Evolutionary conservation across 2,329 filamentous ascomycete species (phyloP), one percentile per base, ranked within the genome.

Genomic region (Stemphylium beticola): DNA sequence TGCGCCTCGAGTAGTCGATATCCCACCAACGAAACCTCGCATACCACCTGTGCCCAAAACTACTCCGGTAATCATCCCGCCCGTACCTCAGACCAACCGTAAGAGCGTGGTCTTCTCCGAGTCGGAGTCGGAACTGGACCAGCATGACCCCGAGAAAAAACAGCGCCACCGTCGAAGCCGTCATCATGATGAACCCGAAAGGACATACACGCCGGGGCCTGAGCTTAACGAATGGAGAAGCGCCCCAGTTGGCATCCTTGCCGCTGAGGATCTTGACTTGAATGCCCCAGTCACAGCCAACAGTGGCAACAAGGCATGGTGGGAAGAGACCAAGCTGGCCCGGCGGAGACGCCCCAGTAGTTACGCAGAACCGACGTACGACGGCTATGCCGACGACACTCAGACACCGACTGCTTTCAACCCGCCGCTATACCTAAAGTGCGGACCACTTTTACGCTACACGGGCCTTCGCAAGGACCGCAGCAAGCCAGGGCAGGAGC

Each of bases 381-480:
- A 88, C 64, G 86, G 85, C 14, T 85, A 87, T 68, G 87, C 87
- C 58, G 87, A 90, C 61, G 85, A 89, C 50, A 81, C 78, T 33
- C 82, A 84, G 58, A 82, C 83, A 79, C 80, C 76, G 77, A 91
- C 90, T 15, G 83, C 84, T 54, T 99, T 98, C 76, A 90, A 90
- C 64, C 95, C 95, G 18, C 83, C 86, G 3, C 76, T 99, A 33
- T 93, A 91, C 71, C 81, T 99, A 49, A 93, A 92, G 75, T 96
- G 93, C 68, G 95, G 95, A 0, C 95, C 95, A 5, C 79, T 99
- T 18, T 79, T 99, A 59, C 87, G 95, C 55, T 99, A 96, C 73
- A 93, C 89, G 50, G 95, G 96, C 17, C 86, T 96, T 37, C 86
- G 88, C 36, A 82, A 81, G 34, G 85, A 96, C 42, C 65, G 57